phyloP scores from a whole-genome alignment of 2,329 filamentous ascomycete genomes.

The Fusarium falciforme region DNA sequence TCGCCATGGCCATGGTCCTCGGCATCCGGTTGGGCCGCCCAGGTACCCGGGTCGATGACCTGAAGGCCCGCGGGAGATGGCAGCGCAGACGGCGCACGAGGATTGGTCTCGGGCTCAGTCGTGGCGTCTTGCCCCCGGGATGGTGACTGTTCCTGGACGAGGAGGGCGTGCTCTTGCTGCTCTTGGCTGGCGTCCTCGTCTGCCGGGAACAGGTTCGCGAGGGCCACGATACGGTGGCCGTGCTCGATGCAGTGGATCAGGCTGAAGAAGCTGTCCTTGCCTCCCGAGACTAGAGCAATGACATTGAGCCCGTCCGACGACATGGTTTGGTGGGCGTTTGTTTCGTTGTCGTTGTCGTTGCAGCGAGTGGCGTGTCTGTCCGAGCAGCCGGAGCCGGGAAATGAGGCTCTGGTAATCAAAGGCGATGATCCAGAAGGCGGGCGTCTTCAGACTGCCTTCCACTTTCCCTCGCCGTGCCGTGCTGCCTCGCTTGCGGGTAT shows the following conservation, averaged over 20 bases:
- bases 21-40: constrained; percentile 25
- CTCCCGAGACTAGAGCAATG: constrained; percentile 92
- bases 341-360: neutral
- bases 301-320: constrained; percentile 71
- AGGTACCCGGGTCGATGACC: constrained; percentile 36
- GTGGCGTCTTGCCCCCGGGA: constrained; percentile 30
- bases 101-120: constrained; percentile 8
- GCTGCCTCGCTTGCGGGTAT: constrained; percentile 24
- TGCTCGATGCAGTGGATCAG: constrained; percentile 89
- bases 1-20: constrained; percentile 8
- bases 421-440: constrained; percentile 17
- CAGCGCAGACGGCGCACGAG: constrained; percentile 7
- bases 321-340: constrained; percentile 47
- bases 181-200: constrained; percentile 15
- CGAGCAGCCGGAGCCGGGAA: constrained; percentile 10
- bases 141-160: constrained; percentile 13
- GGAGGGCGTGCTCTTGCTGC: neutral
- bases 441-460: constrained; percentile 2
- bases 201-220: constrained; percentile 83
- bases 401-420: constrained; percentile 5
- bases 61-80: constrained; percentile 35
- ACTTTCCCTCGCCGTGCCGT: neutral
- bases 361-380: neutral
- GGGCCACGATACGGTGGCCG: constrained; percentile 85
- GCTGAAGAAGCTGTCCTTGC: constrained; percentile 96